phyloP scores from a whole-genome alignment of 2,329 filamentous ascomycete genomes.

The Microdochium nivale region DNA sequence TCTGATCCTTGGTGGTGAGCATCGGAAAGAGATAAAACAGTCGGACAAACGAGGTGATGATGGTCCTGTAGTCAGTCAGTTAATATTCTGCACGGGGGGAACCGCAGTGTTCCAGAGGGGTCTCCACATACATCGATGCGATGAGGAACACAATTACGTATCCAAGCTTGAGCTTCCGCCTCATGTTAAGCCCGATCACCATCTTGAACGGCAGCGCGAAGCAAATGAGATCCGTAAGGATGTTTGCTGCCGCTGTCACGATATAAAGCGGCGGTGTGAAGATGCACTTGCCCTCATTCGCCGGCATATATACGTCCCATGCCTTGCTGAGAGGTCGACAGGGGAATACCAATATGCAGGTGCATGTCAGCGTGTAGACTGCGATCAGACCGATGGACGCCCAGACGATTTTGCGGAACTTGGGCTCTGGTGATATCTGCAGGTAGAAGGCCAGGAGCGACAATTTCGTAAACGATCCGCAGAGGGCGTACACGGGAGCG shows the following conservation, averaged over 20 bases:
- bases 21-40: slow-evolving; percentile 4
- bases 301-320: slow-evolving; percentile 8
- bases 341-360: slow-evolving; percentile 15
- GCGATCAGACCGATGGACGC: slow-evolving; percentile 10
- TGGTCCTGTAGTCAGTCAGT: slow-evolving; percentile 1
- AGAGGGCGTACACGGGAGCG: slow-evolving; percentile 10
- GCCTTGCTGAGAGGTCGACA: slow-evolving; percentile 13
- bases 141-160: slow-evolving; percentile 32
- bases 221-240: slow-evolving; percentile 33
- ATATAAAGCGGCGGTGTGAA: slow-evolving; percentile 5
- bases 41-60: slow-evolving; percentile 5
- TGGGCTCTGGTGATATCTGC: slow-evolving; percentile 13
- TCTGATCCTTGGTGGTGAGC: slow-evolving; percentile 4
- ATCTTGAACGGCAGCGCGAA: slow-evolving; percentile 33
- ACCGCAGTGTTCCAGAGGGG: background rate
- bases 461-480: slow-evolving; percentile 16
- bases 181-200: slow-evolving; percentile 30
- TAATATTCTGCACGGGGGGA: background rate
- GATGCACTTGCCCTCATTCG: slow-evolving; percentile 8
- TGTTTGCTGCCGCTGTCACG: slow-evolving; percentile 29
- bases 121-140: slow-evolving; percentile 27
- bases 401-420: slow-evolving; percentile 12
- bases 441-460: slow-evolving; percentile 17
- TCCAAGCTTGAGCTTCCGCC: slow-evolving; percentile 31
- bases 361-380: slow-evolving; percentile 12